Base-by-base conservation (phyloP, 129 eudicot genomes). In the Centrapalus pauciflorus region DNA sequence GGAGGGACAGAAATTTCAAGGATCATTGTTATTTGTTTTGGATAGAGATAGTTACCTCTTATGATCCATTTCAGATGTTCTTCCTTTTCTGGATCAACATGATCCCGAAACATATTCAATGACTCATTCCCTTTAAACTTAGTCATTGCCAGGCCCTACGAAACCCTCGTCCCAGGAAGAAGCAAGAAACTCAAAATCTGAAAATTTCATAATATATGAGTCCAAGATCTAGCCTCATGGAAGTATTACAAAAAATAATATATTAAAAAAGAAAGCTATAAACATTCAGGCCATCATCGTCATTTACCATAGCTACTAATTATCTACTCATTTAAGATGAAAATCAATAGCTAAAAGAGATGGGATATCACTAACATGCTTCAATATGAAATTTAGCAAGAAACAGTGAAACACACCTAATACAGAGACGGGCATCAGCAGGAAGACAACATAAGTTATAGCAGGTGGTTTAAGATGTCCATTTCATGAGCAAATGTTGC, bases 11-110 rank as follows among this genome's bases (percentile, higher is more conserved):
- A n/a, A n/a, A n/a, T n/a, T n/a, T n/a, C n/a, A n/a, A 5, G 43
- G 43, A 35, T 35, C 11, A 35, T 35, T 35, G 24, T 20, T 34
- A 35, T 74, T 20, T 13, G 34, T 59, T 13, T 48, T 77, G 40
- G 66, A 48, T 60, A 54, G 58, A 48, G 67, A 33, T 40, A 29
- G 40, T 67, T 82, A 76, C 86, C 88, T 79, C 72, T 41, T 79
- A 78, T 77, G 16, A 71, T 65, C 77, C 54, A 49, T 74, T 80
- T 90, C 60, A 79, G 64, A 30, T 80, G 80, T 27, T 86, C 90
- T 29, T 82, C 96, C 12, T 81, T 86, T 63, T 75, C 82, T 7
- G 90, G 83, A 77, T 84, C 89, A 32, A 81, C 61, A 74, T 82
- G 90, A 62, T 55, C 74, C 55, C 55, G 49, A 33, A 79, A 76